phyloP scores from a whole-genome alignment of 225 moss, liverwort and hornwort species.

The Rhytidiadelphus loreus region DNA sequence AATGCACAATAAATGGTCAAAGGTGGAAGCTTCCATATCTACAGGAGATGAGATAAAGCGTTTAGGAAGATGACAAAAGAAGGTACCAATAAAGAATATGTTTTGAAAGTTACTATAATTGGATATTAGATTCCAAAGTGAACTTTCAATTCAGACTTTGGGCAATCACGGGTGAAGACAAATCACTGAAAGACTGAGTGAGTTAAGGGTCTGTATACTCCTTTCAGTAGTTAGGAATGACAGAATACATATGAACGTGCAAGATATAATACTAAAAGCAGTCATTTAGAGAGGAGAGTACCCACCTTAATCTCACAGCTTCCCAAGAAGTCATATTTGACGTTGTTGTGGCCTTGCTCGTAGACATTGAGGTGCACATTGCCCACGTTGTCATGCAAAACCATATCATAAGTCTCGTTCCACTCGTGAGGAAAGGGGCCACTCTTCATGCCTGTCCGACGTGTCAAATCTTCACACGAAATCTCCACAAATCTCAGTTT shows the following conservation, averaged over 20 bases:
- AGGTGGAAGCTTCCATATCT: not conserved
- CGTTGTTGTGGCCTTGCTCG: conserved; percentile 66
- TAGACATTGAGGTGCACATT: conserved; percentile 64
- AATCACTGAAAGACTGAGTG: not conserved
- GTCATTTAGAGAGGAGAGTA: not conserved
- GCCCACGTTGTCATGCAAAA: conserved; percentile 80
- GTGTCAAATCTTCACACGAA: conserved; percentile 68
- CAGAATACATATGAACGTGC: not conserved
- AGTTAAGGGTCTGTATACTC: not conserved
- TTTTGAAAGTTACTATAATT: not conserved
- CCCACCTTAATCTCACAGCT: conserved; percentile 83
- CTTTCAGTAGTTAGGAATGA: not conserved
- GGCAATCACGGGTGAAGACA: not conserved
- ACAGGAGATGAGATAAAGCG: not conserved
- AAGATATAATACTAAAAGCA: not conserved
- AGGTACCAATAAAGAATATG: not conserved
- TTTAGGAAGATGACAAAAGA: not conserved
- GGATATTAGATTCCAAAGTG: not conserved
- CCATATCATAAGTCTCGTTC: conserved; percentile 77
- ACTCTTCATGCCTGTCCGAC: conserved; percentile 55
- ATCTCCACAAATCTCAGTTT: conserved; percentile 75
- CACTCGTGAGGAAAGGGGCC: conserved; percentile 53
- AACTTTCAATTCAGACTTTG: not conserved
- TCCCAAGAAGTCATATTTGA: conserved; percentile 86
- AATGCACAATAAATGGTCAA: not conserved